Base-by-base conservation (phyloP, 768 basidiomycete genomes). In the Auriscalpium microsporum region DNA sequence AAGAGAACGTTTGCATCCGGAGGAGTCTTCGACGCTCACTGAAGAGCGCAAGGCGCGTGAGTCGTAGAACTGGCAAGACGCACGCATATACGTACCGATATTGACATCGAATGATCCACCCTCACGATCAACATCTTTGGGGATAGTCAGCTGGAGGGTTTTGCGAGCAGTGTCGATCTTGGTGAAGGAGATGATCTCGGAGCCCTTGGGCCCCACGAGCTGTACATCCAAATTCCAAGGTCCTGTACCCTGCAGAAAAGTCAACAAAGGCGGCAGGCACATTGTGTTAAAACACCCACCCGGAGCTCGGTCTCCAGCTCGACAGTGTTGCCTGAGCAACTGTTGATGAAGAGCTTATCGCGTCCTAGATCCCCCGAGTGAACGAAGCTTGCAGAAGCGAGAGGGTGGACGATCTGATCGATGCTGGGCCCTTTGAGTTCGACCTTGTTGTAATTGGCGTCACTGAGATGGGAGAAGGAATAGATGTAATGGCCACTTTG, bases 221-320 rank as follows among this genome's bases (percentile, higher is more conserved):
- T 92, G 87, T 21, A 94, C 72, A 48, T 89, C 87, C 33, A 98
- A 66, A 62, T 81, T 89, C 88, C 94, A 95, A 2, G 96, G 95
- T 4, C 89, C 82, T 4, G 84, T 88, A 49, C 96, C 96, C 87
- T 94, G 51, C 13, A 54, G 50, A 10, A 40, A 10, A 13, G 45
- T 56, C 2, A 58, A 58, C 17, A 61, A 2, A 33, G 36, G 38
- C 11, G 21, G 21, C 14, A 35, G 21, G 4, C n/a, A 33, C 21
- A 10, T 34, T n/a, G 10, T n/a, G 33, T 21, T 11, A 21, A 51
- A 14, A 54, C 58, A 68, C 77, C 60, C 58, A 93, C 92, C 66
- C 80, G 78, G 48, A 97, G 80, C 46, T 91, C 86, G 19, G 97
- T 81, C 56, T 88, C 86, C 34, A 94, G 77, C 46, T 84, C 78